Conservation (phyloP, 768 basidiomycete genomes). For the Agaricus subrufescens region DNA sequence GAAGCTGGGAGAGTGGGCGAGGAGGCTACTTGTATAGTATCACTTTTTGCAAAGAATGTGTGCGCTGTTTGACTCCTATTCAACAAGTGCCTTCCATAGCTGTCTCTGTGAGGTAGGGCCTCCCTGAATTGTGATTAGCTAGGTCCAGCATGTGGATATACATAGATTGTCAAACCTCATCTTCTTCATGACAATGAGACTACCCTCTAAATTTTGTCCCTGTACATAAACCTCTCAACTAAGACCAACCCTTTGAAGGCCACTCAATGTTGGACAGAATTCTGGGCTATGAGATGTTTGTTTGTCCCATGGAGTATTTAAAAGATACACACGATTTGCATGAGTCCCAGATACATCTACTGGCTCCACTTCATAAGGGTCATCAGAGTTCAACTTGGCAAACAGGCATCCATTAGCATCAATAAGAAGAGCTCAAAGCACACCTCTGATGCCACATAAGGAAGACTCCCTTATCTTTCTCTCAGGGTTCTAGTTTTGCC, state of each 20-base stretch:
- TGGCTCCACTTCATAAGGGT: constrained; percentile 83
- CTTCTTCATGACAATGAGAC: constrained; percentile 67
- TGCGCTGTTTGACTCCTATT: constrained; percentile 6
- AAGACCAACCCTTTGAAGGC: constrained; percentile 72
- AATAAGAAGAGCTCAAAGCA: constrained; percentile 12
- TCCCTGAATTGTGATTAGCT: constrained; percentile 6
- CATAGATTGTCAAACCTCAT: constrained; percentile 40
- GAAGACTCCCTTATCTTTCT: constrained; percentile 87
- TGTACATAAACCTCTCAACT: constrained; percentile 50
- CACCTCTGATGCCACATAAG: constrained; percentile 95
- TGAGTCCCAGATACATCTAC: constrained; percentile 89
- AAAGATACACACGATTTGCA: not conserved
- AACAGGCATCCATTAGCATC: not conserved
- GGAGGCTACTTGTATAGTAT: not conserved
- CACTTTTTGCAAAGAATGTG: constrained; percentile 18
- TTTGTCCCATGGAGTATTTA: constrained; percentile 96
- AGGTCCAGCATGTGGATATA: constrained; percentile 38
- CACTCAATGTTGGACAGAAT: constrained; percentile 59
- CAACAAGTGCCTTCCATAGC: constrained; percentile 14
- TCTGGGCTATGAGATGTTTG: constrained; percentile 79
- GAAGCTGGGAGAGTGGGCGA: no score
- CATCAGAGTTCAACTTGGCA: constrained; percentile 56
- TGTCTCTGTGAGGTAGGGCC: constrained; percentile 15
- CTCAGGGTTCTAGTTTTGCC: constrained; percentile 73
- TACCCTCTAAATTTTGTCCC: constrained; percentile 42